Conservation (phyloP, 1,284 basidiomycete species). For the Schizopora paradoxa region DNA sequence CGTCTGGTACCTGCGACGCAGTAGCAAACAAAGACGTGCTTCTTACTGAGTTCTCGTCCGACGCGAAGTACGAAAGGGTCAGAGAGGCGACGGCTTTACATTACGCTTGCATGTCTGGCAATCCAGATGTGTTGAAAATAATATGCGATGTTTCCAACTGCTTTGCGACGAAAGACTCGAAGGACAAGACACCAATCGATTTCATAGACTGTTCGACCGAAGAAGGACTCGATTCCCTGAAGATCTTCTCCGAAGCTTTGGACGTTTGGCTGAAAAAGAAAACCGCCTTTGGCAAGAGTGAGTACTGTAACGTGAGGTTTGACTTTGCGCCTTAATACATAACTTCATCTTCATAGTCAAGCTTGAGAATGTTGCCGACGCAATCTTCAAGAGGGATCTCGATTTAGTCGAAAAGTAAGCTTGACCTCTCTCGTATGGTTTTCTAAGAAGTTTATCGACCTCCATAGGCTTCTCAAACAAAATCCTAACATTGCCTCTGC, state of each 20-base stretch:
- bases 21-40: too few relatives aligned
- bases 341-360: neutral
- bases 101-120: constrained; percentile 7
- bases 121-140: constrained; percentile 3
- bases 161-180: too few relatives aligned
- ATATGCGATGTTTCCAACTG: too few relatives aligned
- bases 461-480: neutral
- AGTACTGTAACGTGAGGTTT: neutral
- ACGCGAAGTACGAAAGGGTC: too few relatives aligned
- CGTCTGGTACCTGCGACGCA: too few relatives aligned
- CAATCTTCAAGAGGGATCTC: neutral
- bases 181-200: too few relatives aligned
- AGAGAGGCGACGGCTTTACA: neutral
- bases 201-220: too few relatives aligned
- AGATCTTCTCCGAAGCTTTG: too few relatives aligned
- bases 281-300: neutral
- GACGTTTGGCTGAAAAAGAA: neutral
- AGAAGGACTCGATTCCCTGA: too few relatives aligned
- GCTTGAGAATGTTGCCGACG: neutral
- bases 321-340: neutral
- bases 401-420: neutral
- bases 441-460: neutral
- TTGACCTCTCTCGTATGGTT: neutral
- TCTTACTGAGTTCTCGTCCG: too few relatives aligned
- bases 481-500: neutral